Conservation (phyloP, 1,284 basidiomycete genomes). For the Chalciporus piperatoides region DNA sequence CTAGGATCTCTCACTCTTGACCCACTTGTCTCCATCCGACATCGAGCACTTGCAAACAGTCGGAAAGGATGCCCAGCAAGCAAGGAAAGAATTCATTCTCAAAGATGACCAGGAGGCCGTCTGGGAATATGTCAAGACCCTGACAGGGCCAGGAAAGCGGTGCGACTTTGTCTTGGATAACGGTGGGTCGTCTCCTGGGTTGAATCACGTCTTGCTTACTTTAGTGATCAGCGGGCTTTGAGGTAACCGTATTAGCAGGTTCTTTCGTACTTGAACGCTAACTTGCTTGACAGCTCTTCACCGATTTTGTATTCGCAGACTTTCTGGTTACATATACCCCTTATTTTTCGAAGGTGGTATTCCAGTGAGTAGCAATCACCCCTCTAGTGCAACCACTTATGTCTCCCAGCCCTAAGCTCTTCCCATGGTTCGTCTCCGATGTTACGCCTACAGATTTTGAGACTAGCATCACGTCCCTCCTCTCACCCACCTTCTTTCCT, state of each 20-base stretch:
- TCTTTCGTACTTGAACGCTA: slow-evolving; percentile 3
- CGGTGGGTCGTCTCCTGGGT: slow-evolving; percentile 43
- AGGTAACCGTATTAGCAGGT: slow-evolving; percentile 33
- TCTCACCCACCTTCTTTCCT: slow-evolving; percentile 61
- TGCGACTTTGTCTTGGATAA: slow-evolving; percentile 95
- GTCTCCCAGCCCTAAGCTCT: slow-evolving; percentile 68
- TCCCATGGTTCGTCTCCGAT: slow-evolving; percentile 94
- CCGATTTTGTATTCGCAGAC: slow-evolving; percentile 93
- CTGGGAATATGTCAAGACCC: slow-evolving; percentile 69
- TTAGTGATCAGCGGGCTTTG: slow-evolving; percentile 72
- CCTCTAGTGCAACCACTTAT: slow-evolving; percentile 9
- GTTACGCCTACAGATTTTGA: slow-evolving; percentile 79
- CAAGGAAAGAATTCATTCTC: slow-evolving; percentile 76
- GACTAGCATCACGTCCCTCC: slow-evolving; percentile 47
- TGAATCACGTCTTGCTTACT: not conserved
- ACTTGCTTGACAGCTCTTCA: slow-evolving; percentile 65
- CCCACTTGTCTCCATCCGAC: slow-evolving; percentile 75
- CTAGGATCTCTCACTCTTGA: slow-evolving; percentile 80
- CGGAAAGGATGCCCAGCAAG: slow-evolving; percentile 71
- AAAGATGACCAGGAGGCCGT: slow-evolving; percentile 77
- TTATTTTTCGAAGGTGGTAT: slow-evolving; percentile 75
- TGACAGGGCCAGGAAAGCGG: slow-evolving; percentile 41
- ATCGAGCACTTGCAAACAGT: slow-evolving; percentile 83
- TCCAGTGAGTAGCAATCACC: slow-evolving; percentile 64
- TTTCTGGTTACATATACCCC: slow-evolving; percentile 88